phyloP scores from a whole-genome alignment of 805 yeast species.

The Candida nemodendra region DNA sequence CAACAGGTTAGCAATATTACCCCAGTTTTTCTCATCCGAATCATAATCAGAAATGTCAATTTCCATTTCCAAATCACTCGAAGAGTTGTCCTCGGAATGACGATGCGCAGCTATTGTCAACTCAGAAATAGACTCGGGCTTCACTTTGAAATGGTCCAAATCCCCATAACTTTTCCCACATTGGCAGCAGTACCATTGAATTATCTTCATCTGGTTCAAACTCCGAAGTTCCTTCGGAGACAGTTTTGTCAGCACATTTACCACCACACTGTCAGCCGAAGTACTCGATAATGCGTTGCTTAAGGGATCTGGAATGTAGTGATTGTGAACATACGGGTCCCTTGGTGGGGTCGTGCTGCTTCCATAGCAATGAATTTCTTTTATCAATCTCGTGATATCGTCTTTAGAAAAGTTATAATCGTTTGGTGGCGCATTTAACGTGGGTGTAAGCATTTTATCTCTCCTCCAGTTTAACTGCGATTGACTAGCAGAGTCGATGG shows the following conservation, averaged over 20 bases:
- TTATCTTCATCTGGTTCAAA: slow-evolving; percentile 24
- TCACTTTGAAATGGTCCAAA: slow-evolving; percentile 18
- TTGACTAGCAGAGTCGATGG: too few species aligned
- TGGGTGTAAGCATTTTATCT: slow-evolving; percentile 18
- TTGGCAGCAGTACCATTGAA: slow-evolving; percentile 34
- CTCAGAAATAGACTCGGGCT: slow-evolving; percentile 1
- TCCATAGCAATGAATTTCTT: slow-evolving; percentile 13
- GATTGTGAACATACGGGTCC: neutral
- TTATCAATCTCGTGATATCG: slow-evolving; percentile 13
- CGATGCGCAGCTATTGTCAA: slow-evolving; percentile 2
- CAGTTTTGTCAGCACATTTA: slow-evolving; percentile 12
- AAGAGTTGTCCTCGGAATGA: neutral
- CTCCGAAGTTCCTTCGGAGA: slow-evolving; percentile 3
- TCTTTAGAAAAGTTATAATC: slow-evolving; percentile 15
- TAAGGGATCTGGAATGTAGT: neutral
- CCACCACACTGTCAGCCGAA: neutral
- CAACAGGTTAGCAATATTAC: slow-evolving; percentile 12
- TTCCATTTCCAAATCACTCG: neutral
- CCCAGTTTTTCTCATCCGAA: slow-evolving; percentile 13
- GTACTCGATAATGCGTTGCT: neutral
- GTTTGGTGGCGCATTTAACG: slow-evolving; percentile 7
- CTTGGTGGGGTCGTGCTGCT: neutral
- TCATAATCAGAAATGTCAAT: neutral
- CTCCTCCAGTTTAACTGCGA: too few species aligned
- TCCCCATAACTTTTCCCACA: slow-evolving; percentile 32